Base-by-base conservation (phyloP, 2,329 filamentous ascomycete genomes). In the Aphanocladium album region DNA sequence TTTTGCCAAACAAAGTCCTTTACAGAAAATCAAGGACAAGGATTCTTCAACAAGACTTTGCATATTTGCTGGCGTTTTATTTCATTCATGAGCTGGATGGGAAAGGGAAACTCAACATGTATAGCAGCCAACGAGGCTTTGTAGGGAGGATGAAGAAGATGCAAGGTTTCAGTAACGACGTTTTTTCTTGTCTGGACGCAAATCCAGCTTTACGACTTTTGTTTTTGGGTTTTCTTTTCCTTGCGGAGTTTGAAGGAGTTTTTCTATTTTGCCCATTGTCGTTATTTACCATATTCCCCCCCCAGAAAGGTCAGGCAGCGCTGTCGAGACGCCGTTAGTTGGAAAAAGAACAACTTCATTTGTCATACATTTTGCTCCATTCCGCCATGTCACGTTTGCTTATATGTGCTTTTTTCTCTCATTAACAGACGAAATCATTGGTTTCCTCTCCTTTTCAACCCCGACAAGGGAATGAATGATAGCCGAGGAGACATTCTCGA, bases 201-300 rank as follows among this genome's bases (percentile, higher is more conserved):
- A 5, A 46, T 49, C 54, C 30, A 27, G 43, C 25, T 19, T 47
- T 3, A 45, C 17, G 49, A 14, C 25, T 5, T 27, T 49, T 37
- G 21, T 52, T 7, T 14, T 16, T 27, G 23, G n/a, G n/a, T n/a
- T n/a, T 19, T 19, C 14, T 57, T 60, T 7, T 33, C 33, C 21
- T 52, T 51, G 16, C 16, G 45, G 54, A 37, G 54, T 47, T 47
- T 37, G 27, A 33, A 12, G 49, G 57, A 53, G 47, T 60, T 53
- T 45, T 60, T 3, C 7, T 27, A 17, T 27, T 52, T 43, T 46
- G 23, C 23, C 51, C 30, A n/a, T 57, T 52, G 35, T 37, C 21
- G 16, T 49, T 17, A 49, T 39, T 35, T 57, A 53, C 33, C 17
- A 49, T 39, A 8, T 8, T 35, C 37, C 23, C 39, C 16, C 33